Conservation (phyloP, 2,329 filamentous ascomycete genomes). For the Nannizzia gypsea region DNA sequence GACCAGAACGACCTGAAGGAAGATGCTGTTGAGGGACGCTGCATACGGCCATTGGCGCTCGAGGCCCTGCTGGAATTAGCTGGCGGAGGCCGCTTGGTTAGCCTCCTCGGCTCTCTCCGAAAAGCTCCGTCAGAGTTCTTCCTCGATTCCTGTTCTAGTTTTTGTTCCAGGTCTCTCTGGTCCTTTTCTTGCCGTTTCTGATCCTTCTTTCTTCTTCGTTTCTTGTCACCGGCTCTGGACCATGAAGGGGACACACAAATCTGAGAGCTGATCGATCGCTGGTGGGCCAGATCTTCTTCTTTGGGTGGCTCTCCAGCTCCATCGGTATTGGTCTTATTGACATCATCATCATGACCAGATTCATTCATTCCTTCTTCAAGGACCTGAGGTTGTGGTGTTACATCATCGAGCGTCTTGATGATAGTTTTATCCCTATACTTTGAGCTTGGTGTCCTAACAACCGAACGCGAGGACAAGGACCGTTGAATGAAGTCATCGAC, state of each 20-base stretch:
- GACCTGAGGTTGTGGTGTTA: neutral
- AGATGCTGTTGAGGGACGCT: slow-evolving; percentile 11
- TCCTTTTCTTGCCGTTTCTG: slow-evolving; percentile 13
- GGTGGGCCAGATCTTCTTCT: slow-evolving; percentile 28
- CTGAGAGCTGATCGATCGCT: slow-evolving; percentile 13
- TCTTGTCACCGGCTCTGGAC: slow-evolving; percentile 11
- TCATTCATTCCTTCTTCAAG: neutral
- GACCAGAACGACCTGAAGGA: slow-evolving; percentile 14
- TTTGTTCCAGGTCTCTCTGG: slow-evolving; percentile 13
- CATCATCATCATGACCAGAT: neutral
- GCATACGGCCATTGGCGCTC: slow-evolving; percentile 10
- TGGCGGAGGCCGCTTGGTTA: slow-evolving; percentile 13
- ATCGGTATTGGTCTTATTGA: too few species aligned
- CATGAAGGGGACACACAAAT: slow-evolving; percentile 16
- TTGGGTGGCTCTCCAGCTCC: neutral
- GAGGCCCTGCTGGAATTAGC: slow-evolving; percentile 14
- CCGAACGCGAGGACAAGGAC: slow-evolving; percentile 10
- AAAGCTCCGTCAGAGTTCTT: neutral
- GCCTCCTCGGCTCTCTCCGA: slow-evolving; percentile 10
- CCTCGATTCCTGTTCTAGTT: slow-evolving; percentile 10
- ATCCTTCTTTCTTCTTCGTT: slow-evolving; percentile 13
- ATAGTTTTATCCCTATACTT: slow-evolving; percentile 8
- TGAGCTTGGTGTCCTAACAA: slow-evolving; percentile 11
- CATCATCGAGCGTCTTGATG: neutral
- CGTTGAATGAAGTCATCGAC: slow-evolving; percentile 5